These are phyloP conservation scores for Phallus indusiatus DNA, from an alignment of 768 basidiomycete species.

Conservation along the genomic window DNA sequence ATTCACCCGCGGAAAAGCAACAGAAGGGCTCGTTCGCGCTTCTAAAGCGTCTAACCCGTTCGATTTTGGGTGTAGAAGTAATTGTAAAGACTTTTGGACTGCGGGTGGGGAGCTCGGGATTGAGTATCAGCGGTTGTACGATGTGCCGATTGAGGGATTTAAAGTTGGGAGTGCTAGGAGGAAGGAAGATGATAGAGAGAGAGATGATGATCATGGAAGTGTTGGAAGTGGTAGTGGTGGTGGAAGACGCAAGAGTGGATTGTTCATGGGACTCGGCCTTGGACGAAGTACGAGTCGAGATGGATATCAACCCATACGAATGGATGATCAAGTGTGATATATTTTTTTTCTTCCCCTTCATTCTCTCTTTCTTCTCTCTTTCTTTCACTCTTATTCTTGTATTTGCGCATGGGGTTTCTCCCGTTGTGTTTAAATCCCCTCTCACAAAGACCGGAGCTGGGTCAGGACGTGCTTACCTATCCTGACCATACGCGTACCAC, in stretches of 20 bases:
- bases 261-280: slow-evolving; percentile 28
- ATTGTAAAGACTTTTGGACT: slow-evolving; percentile 94
- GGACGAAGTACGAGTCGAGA: slow-evolving; percentile 25
- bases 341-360: background rate
- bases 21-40: slow-evolving; percentile 73
- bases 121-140: slow-evolving; percentile 83
- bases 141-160: slow-evolving; percentile 83
- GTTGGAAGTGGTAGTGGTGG: slow-evolving; percentile 7
- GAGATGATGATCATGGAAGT: slow-evolving; percentile 44
- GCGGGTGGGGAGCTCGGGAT: slow-evolving; percentile 78
- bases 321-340: slow-evolving; percentile 14
- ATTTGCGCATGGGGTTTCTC: background rate
- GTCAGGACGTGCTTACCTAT: no score
- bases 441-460: no score
- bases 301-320: slow-evolving; percentile 58
- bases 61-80: slow-evolving; percentile 65
- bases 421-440: no score
- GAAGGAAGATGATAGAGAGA: slow-evolving; percentile 46
- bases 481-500: no score
- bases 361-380: background rate
- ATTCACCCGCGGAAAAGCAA: slow-evolving; percentile 86
- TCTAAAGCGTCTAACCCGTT: slow-evolving; percentile 83
- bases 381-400: background rate
- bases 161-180: slow-evolving; percentile 56
- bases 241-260: slow-evolving; percentile 28